Conservation (phyloP, 768 basidiomycete species). For the Collybiopsis luxurians region DNA sequence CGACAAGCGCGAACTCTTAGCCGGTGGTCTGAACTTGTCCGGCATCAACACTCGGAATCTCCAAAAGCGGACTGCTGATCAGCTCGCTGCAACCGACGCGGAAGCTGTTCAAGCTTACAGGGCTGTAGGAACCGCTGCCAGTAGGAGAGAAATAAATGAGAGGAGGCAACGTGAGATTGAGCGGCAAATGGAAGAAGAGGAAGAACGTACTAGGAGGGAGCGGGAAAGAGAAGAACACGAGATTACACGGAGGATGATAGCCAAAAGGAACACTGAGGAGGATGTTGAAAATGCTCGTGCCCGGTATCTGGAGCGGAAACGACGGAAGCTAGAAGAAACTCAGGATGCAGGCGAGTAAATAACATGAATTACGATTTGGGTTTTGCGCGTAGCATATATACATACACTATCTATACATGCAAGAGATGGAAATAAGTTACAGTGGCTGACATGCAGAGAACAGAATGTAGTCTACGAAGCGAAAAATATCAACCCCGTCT, state of each 20-base stretch:
- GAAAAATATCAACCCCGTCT: slow-evolving; percentile 10
- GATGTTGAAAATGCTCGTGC: slow-evolving; percentile 72
- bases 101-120: slow-evolving; percentile 51
- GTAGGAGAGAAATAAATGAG: slow-evolving; percentile 77
- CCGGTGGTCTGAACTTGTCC: slow-evolving; percentile 90
- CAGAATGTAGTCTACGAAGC: background rate
- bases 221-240: slow-evolving; percentile 60
- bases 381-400: background rate
- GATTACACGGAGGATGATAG: slow-evolving; percentile 61
- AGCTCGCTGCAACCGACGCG: slow-evolving; percentile 19
- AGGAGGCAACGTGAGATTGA: slow-evolving; percentile 77
- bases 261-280: slow-evolving; percentile 73
- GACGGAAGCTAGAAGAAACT: slow-evolving; percentile 57
- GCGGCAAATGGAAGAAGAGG: slow-evolving; percentile 76
- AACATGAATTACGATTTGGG: background rate
- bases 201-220: slow-evolving; percentile 53
- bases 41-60: slow-evolving; percentile 75
- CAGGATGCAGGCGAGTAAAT: background rate
- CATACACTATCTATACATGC: background rate
- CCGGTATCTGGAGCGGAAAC: slow-evolving; percentile 78
- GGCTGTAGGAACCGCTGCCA: slow-evolving; percentile 85
- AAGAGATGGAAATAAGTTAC: background rate
- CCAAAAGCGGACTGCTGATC: slow-evolving; percentile 37
- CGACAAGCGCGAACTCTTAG: slow-evolving; percentile 89
- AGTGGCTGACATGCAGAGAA: too few species aligned